Evolutionary conservation across 257 asterid genomes (phyloP).

Genomic region (Cruciata laevipes): DNA sequence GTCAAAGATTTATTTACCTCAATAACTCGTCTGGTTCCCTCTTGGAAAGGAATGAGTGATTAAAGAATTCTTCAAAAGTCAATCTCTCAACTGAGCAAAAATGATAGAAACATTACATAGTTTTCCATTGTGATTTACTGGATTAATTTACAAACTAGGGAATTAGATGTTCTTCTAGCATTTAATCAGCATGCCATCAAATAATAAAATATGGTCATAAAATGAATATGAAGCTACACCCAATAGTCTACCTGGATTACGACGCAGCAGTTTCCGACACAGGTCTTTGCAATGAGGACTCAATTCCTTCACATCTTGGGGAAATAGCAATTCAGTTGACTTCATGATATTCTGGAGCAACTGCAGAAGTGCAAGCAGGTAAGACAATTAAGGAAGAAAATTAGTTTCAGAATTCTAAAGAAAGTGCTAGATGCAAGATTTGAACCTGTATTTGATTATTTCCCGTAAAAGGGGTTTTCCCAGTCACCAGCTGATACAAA

Average conservation of each 20-base stretch:
- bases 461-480: slow-evolving; percentile 86
- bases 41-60: slow-evolving; percentile 75
- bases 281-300: slow-evolving; percentile 59
- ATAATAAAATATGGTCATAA: neutral
- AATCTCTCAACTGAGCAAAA: slow-evolving; percentile 61
- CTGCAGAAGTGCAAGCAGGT: slow-evolving; percentile 36
- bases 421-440: slow-evolving; percentile 11
- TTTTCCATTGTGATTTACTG: neutral
- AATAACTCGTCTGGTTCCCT: slow-evolving; percentile 41
- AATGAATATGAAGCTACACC: slow-evolving; percentile 8
- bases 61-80: slow-evolving; percentile 88
- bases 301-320: slow-evolving; percentile 56
- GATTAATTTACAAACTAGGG: neutral
- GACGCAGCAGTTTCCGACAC: slow-evolving; percentile 69
- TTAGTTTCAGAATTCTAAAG: slow-evolving; percentile 12
- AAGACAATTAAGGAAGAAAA: slow-evolving; percentile 10
- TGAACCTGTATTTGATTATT: slow-evolving; percentile 56
- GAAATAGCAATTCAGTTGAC: slow-evolving; percentile 69
- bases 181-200: neutral
- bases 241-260: slow-evolving; percentile 58
- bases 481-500: slow-evolving; percentile 78
- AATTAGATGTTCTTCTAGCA: slow-evolving; percentile 6
- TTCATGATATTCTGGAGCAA: slow-evolving; percentile 78
- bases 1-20: slow-evolving; percentile 39
- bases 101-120: neutral